Conservation (phyloP, 2,329 filamentous ascomycete genomes). For the Penicillium sp. region DNA sequence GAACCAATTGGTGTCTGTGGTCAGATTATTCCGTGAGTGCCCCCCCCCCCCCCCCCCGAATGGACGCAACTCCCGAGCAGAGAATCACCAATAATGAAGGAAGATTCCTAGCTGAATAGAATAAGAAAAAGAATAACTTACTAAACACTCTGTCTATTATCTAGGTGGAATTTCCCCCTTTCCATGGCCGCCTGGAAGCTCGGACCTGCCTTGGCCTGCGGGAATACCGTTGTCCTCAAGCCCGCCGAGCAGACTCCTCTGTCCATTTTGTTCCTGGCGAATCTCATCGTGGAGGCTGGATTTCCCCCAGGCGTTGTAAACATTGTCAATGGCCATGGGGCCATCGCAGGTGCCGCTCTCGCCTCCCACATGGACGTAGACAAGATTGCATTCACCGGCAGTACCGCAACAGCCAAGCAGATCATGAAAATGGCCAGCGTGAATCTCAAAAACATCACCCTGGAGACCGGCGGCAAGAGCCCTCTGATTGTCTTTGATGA, state of each 20-base stretch:
- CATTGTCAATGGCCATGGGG: conserved; percentile 30
- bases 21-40: conserved; percentile 77
- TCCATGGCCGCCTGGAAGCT: conserved; percentile 59
- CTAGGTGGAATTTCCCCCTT: conserved; percentile 50
- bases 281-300: conserved; percentile 29
- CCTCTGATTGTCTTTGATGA: conserved; percentile 60
- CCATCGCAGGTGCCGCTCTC: conserved; percentile 27
- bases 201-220: conserved; percentile 30
- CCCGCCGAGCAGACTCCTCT: conserved; percentile 32
- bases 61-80: no score
- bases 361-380: conserved; percentile 30
- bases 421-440: conserved; percentile 34
- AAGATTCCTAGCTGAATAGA: no score
- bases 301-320: conserved; percentile 33
- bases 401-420: conserved; percentile 29
- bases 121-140: not conserved
- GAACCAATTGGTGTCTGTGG: conserved; percentile 73
- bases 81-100: no score
- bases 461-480: conserved; percentile 56
- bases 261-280: conserved; percentile 30
- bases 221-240: conserved; percentile 32
- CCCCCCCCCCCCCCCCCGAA: conserved; percentile 37
- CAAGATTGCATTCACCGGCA: conserved; percentile 33
- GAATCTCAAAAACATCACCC: conserved; percentile 33
- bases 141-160: conserved; percentile 13